Evolutionary conservation across 208 protist species (phyloP).

Genomic region (Leishmania major): DNA sequence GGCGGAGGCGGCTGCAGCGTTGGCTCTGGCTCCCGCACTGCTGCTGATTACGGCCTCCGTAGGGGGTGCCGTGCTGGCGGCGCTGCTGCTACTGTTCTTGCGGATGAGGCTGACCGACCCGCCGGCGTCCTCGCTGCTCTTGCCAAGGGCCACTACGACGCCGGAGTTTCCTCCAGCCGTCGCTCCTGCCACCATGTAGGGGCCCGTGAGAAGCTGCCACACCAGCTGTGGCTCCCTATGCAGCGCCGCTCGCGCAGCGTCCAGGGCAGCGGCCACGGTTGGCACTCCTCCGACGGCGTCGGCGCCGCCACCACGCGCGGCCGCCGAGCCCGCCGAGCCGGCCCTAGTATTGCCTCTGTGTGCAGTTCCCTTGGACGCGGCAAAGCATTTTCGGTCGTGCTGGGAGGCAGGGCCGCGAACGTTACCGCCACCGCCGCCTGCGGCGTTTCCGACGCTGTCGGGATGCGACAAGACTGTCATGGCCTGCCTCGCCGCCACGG

Average conservation of each 20-base stretch:
- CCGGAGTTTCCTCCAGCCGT: background rate
- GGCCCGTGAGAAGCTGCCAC: slow-evolving; percentile 17
- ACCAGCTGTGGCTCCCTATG: slow-evolving; percentile 16
- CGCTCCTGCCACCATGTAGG: slow-evolving; percentile 5
- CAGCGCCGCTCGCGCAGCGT: slow-evolving; percentile 18
- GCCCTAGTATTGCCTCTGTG: background rate
- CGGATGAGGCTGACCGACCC: background rate
- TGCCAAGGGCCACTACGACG: background rate
- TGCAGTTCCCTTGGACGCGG: slow-evolving; percentile 6
- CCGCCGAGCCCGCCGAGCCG: background rate
- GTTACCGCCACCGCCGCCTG: background rate
- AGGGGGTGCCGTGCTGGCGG: background rate
- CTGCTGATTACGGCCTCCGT: background rate
- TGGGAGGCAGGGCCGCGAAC: background rate
- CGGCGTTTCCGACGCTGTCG: background rate
- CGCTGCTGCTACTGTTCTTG: slow-evolving; percentile 1
- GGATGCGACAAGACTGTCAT: slow-evolving; percentile 19
- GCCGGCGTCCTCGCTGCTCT: background rate
- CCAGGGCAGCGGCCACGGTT: slow-evolving; percentile 8
- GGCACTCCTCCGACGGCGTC: background rate
- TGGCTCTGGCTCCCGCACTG: background rate
- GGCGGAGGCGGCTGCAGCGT: background rate
- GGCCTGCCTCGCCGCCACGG: slow-evolving; percentile 18
- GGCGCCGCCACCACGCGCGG: slow-evolving; percentile 12
- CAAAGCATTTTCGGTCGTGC: slow-evolving; percentile 1